Evolutionary conservation across 108 stramenopile genomes (phyloP), one percentile per base, ranked within the genome.

Genomic region (Pseudonitzschia multistriata): DNA sequence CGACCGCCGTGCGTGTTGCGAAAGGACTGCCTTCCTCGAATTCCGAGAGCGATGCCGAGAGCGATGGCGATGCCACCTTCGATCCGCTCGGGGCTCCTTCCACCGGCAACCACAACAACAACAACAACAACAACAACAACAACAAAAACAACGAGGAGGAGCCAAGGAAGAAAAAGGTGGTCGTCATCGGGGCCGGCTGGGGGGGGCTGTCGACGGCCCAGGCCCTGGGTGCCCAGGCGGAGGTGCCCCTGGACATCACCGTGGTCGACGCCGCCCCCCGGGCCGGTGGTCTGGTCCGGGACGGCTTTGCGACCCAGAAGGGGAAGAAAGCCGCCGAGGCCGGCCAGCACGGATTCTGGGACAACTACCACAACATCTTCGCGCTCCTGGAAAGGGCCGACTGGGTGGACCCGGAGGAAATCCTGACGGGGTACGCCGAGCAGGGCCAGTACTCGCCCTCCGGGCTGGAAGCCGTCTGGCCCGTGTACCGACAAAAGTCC

Each of bases 311-410:
- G 5, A 77, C 90, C 27, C 81, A 80, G 39, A 66, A 60, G 21
- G 85, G 83, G 14, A 39, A 68, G 39, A 39, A 54, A 3, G 35
- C 52, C 1, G 87, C 83, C 3, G 90, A 91, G 65, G 90, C 90
- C 1, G 90, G 90, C 19, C 90, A 89, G 68, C 92, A 93, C 68
- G 92, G 90, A 21, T 91, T 89, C 66, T 91, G 90, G 88, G 81
- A 91, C 59, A 81, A 89, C 33, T 91, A 91, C 57, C 62, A 67
- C 62, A 93, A 89, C 67, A 91, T 91, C 28, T 93, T 85, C 65
- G 27, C 28, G 14, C 71, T 93, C 6, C 56, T 91, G 29, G 57
- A 74, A 14, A 47, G 87, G 5, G 69, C 62, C 17, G 35, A 21
- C 0, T 48, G 62, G 53, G 29, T 80, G 0, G 77, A 81, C 49